These are phyloP conservation scores for Penicillium sp. DNA, from an alignment of 2,329 filamentous ascomycete genomes.

Conservation along the genomic window DNA sequence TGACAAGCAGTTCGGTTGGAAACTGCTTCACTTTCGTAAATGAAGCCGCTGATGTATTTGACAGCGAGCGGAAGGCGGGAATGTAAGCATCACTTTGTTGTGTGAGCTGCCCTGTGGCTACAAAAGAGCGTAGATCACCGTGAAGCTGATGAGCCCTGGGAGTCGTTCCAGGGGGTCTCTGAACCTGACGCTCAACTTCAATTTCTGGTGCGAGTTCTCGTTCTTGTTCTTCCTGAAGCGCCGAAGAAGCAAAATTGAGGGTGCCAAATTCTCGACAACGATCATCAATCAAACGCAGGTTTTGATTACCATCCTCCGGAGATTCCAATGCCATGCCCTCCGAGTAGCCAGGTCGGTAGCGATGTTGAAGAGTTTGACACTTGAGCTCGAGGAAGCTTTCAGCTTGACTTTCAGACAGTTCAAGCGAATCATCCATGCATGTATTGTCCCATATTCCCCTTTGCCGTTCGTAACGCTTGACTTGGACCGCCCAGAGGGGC, in stretches of 20 bases:
- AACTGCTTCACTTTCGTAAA: conserved; percentile 39
- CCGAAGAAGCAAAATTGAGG: conserved; percentile 33
- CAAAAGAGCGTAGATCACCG: conserved; percentile 44
- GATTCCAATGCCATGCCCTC: neutral
- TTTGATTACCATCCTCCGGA: neutral
- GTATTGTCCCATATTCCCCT: conserved; percentile 33
- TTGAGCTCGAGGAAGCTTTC: conserved; percentile 57
- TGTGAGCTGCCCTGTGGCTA: conserved; percentile 33
- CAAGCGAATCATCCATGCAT: conserved; percentile 12
- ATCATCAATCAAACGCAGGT: neutral
- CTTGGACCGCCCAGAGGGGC: conserved; percentile 62
- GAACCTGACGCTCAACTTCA: conserved; percentile 58
- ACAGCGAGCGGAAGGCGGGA: conserved; percentile 50
- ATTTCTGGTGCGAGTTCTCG: conserved; percentile 65
- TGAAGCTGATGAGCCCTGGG: conserved; percentile 49
- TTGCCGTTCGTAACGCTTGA: conserved; percentile 51
- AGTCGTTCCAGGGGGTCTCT: conserved; percentile 46
- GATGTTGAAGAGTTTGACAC: conserved; percentile 50
- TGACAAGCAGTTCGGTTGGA: conserved; percentile 47
- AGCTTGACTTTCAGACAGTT: conserved; percentile 29
- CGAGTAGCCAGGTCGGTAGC: conserved; percentile 49
- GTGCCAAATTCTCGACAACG: conserved; percentile 40
- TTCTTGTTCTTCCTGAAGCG: conserved; percentile 64
- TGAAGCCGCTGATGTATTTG: conserved; percentile 41
- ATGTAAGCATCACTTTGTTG: conserved; percentile 36